Base-by-base conservation (phyloP, 2,329 filamentous ascomycete species). In the Thermochaetoides dissita region DNA sequence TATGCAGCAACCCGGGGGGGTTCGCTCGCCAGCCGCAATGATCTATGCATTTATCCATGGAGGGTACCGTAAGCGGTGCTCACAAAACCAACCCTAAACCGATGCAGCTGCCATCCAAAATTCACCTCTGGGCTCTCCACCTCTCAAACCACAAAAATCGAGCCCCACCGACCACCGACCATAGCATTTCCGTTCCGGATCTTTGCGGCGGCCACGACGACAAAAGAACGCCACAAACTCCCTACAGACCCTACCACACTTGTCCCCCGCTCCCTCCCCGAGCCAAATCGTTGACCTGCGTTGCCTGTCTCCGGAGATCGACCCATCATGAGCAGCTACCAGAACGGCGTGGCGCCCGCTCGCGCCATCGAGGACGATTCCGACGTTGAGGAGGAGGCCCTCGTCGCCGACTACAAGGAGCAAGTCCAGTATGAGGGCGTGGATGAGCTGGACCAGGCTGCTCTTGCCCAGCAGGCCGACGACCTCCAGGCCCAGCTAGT, bases 361-460 rank as follows among this genome's bases (percentile, higher is more conserved):
- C 74, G 76, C 62, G 65, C 71, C 53, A 65, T 76, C 46, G 78
- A 79, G 56, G 83, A 89, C 64, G 87, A 93, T 61, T 94, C 86
- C 59, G 91, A 96, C 63, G 83, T 85, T 52, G 88, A 95, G 68
- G 89, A 96, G 73, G 91, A 96, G 68, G 83, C 83, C 56, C 77
- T 98, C 53, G 91, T 87, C 57, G 86, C 87, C 66, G 87, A 96
- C 67, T 95, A 95, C 75, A 81, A 80, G 62, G 86, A 95, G 69
- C 89, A 95, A 66, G 85, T 94, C 55, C 86, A 91, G 62, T 95
- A 89, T 59, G 85, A 94, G 57, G 87, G 88, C 60, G 78, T 87
- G 66, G 80, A 81, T 50, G 84, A 93, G 53, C 68, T 93, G 55
- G 87, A 89, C 62, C 76, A 79, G 61, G 78, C 66, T 59, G 81